Evolutionary conservation across 1,139 yeast species (phyloP).

Genomic region (Diutina pseudorugosa): DNA sequence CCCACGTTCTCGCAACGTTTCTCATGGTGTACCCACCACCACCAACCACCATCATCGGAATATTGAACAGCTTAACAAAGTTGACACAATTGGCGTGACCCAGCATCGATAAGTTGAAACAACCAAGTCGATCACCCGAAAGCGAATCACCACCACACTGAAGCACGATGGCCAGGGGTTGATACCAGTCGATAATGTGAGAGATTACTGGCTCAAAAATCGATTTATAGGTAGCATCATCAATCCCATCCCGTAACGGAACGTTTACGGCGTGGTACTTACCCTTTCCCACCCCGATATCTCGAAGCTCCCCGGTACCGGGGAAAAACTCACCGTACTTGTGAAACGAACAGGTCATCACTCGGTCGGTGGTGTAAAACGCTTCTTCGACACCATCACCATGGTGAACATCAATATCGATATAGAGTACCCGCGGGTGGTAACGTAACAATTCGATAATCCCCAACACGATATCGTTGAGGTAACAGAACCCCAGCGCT

Average conservation of each 20-base stretch:
- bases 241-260: conserved; percentile 87
- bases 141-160: conserved; percentile 93
- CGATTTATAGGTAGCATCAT: conserved; percentile 75
- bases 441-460: conserved; percentile 80
- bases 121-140: conserved; percentile 84
- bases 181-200: conserved; percentile 84
- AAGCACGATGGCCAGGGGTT: conserved; percentile 83
- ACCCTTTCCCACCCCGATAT: conserved; percentile 82
- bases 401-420: conserved; percentile 94
- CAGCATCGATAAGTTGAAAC: conserved; percentile 81
- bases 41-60: conserved; percentile 87
- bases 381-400: conserved; percentile 99
- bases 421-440: conserved; percentile 90
- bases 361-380: conserved; percentile 89
- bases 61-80: conserved; percentile 73
- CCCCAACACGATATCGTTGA: conserved; percentile 78
- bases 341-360: conserved; percentile 96
- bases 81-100: conserved; percentile 96
- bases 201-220: conserved; percentile 79
- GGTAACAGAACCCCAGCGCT: conserved; percentile 92
- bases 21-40: conserved; percentile 99
- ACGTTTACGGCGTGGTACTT: conserved; percentile 79
- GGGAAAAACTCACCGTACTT: conserved; percentile 96
- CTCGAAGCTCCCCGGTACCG: conserved; percentile 87
- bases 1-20: conserved; percentile 94